Conservation (phyloP, 805 yeast species). For the Torulaspora microellipsoides region DNA sequence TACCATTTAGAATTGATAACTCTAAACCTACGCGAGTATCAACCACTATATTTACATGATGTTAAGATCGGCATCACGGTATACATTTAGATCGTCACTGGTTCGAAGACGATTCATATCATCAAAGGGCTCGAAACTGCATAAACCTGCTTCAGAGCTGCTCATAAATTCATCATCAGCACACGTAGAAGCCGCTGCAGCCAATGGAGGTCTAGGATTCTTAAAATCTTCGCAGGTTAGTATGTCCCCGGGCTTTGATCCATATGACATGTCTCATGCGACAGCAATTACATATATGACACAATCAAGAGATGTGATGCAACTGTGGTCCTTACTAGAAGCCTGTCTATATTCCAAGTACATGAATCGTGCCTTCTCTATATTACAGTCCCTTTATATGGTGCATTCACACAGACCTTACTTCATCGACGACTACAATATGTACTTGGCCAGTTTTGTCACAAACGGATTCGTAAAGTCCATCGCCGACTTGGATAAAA, state of each 20-base stretch:
- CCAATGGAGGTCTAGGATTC: slow-evolving; percentile 8
- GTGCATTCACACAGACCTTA: slow-evolving; percentile 41
- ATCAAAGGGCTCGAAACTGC: slow-evolving; percentile 14
- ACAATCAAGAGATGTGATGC: slow-evolving; percentile 50
- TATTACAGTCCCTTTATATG: slow-evolving; percentile 57
- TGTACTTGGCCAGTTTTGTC: slow-evolving; percentile 41
- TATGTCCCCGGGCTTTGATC: slow-evolving; percentile 24
- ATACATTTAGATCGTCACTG: slow-evolving; percentile 9
- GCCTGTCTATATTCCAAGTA: slow-evolving; percentile 68
- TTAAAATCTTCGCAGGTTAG: slow-evolving; percentile 13
- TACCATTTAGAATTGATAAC: no score
- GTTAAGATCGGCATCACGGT: slow-evolving; percentile 14
- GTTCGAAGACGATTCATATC: slow-evolving; percentile 15
- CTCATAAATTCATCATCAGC: slow-evolving; percentile 4
- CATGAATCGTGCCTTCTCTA: slow-evolving; percentile 63
- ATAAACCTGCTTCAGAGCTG: slow-evolving; percentile 11
- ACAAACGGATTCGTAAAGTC: slow-evolving; percentile 22
- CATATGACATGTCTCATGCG: slow-evolving; percentile 27
- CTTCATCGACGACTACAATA: slow-evolving; percentile 64
- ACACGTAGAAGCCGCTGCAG: slow-evolving; percentile 1
- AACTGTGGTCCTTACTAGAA: slow-evolving; percentile 72
- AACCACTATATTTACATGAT: slow-evolving; percentile 3
- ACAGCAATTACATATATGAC: slow-evolving; percentile 14
- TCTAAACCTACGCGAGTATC: no score
- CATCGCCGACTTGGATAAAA: slow-evolving; percentile 39